Evolutionary conservation across 805 yeast genomes (phyloP).

Genomic region (Komagataella pastoris): DNA sequence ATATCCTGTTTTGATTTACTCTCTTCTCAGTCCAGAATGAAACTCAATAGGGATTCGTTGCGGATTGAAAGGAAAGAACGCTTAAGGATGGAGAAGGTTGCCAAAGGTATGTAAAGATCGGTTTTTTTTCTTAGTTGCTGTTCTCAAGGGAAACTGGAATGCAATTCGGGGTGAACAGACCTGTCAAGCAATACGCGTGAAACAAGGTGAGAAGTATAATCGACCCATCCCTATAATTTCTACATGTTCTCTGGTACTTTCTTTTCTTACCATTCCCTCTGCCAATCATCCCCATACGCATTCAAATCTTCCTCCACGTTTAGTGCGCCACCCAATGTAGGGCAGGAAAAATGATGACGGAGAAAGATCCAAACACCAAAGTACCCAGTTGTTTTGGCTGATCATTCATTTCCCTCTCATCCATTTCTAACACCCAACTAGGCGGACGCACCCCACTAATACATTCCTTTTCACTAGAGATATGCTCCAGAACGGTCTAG

Average conservation of each 20-base stretch:
- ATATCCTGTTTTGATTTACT: not conserved
- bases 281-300: not conserved
- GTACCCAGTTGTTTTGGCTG: not conserved
- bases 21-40: not conserved
- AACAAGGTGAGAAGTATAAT: not conserved
- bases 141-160: not conserved
- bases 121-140: not conserved
- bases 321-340: not conserved
- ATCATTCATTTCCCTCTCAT: not conserved
- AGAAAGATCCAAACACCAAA: not conserved
- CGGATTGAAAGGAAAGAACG: not conserved
- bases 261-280: not conserved
- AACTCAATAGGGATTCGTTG: not conserved
- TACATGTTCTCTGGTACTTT: too few species aligned
- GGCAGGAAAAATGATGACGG: not conserved
- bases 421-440: not conserved
- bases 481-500: not conserved
- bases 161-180: not conserved
- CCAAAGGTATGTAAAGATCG: not conserved
- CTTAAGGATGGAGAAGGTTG: not conserved
- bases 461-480: not conserved
- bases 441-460: not conserved
- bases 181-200: not conserved
- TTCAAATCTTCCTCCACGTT: not conserved
- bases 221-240: too few species aligned